Evolutionary conservation across 805 yeast species (phyloP).

Genomic region (Brettanomyces bruxellensis): DNA sequence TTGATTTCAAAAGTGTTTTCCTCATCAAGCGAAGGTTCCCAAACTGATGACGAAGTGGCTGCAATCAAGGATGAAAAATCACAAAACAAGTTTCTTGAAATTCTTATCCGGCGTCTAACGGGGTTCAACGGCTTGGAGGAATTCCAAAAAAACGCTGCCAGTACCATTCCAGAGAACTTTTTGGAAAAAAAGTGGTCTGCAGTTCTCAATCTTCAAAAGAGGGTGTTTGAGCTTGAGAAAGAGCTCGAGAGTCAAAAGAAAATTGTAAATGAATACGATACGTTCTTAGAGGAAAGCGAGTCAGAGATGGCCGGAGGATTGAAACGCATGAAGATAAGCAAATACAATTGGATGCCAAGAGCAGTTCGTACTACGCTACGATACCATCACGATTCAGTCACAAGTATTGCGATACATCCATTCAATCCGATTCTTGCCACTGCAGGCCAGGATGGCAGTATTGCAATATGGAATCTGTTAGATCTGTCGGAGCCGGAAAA

Average conservation of each 20-base stretch:
- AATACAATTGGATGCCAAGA: constrained; percentile 57
- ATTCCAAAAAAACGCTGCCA: background rate
- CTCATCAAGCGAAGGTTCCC: too few relatives aligned
- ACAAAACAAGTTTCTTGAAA: background rate
- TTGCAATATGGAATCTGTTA: constrained; percentile 62
- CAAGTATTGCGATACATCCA: constrained; percentile 67
- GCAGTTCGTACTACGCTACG: constrained; percentile 32
- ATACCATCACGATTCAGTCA: constrained; percentile 55
- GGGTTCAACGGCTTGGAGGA: background rate
- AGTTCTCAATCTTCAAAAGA: constrained; percentile 69
- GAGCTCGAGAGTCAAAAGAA: constrained; percentile 42
- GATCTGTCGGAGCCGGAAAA: constrained; percentile 54
- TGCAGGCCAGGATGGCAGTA: constrained; percentile 64
- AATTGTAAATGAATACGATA: constrained; percentile 25
- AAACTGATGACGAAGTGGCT: too few relatives aligned
- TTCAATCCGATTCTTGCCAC: constrained; percentile 52
- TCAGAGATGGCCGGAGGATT: constrained; percentile 1
- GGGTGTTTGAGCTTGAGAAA: constrained; percentile 60
- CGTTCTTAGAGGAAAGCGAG: constrained; percentile 3
- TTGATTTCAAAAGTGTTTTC: constrained; percentile 10
- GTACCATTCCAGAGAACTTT: constrained; percentile 20
- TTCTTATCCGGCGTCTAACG: background rate
- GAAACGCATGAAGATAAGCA: constrained; percentile 15
- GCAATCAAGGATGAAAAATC: too few relatives aligned
- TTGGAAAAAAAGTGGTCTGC: constrained; percentile 83